Evolutionary conservation across 768 basidiomycete genomes (phyloP), one percentile per base, ranked within the genome.

Genomic region (Boletus reticuloceps): DNA sequence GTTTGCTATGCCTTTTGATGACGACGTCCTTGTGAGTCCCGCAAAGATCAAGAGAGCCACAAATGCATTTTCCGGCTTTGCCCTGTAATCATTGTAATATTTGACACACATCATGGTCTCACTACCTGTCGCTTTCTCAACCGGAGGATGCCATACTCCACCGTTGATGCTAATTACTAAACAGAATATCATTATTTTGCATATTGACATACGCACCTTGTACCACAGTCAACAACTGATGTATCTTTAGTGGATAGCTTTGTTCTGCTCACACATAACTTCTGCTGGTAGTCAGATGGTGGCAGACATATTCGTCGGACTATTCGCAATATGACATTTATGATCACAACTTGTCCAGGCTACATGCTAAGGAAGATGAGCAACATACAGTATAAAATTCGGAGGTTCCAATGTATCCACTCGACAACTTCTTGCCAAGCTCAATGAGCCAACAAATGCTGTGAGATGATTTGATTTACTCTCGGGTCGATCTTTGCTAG

Each of bases 1-100:
- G 50, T 91, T 91, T 64, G 79, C 82, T 54, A 89, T 88, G 48
- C 89, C 89, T 9, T 91, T 91, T 69, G 89, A 91, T 68, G 88
- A 89, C 64, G 86, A 88, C 65, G 76, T 80, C 54, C 69, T 75
- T 32, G 64, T 60, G 46, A 59, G 59, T 37, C 64, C 72, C 14
- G 52, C 58, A 4, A 67, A 63, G 60, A 64, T 70, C 56, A 79
- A 77, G 73, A 80, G 78, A 61, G 74, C 75, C 57, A 79, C 79
- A 52, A 84, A 85, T 68, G 82, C 84, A 3, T 84, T 84, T 58
- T 47, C 64, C 9, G 70, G 65, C 13, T 46, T 70, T 47, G 75
- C 75, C 5, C 36, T 75, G 42, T 76, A 65, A 64, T 53, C 31
- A 96, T 25, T 5, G 5, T 25, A 25, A 25, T 25, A 25, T 25